Base-by-base conservation (phyloP, 2,329 filamentous ascomycete genomes). In the Diaporthe longicolla region DNA sequence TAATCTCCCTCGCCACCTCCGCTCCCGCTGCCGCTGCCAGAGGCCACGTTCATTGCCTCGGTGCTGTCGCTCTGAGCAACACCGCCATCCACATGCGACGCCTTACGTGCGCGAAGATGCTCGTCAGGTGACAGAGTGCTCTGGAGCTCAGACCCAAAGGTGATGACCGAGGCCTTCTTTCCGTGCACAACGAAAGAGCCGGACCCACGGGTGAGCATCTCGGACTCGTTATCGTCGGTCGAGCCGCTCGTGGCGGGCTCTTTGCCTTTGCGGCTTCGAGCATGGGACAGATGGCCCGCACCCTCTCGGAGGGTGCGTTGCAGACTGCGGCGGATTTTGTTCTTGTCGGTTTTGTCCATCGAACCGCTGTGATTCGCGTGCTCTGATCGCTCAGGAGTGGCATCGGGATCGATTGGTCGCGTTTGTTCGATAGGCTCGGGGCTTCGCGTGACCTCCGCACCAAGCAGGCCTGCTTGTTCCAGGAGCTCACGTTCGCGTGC, bases 111-210 rank as follows among this genome's bases (percentile, higher is more conserved):
- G 73, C 91, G 90, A 55, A 94, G 84, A 50, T 92, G 91, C 79
- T 95, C 93, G 75, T 96, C 94, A 0, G 91, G 88, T 0, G 92
- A 89, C 83, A 95, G 90, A 40, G 48, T 68, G 74, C 89, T 93
- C 79, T 96, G 93, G 85, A 98, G 92, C 78, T 98, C 96, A n/a
- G 92, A 92, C 11, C 95, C 95, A 81, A 99, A 97, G n/a, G 94
- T 97, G 78, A 99, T 94, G 72, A 99, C 94, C 0, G 95, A 98
- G 3, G 97, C 97, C 83, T 99, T 98, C 86, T 98, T 99, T 75
- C 97, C 96, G 80, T 99, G 97, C 5, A 99, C 92, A 5, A 97
- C 97, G 82, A 99, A 99, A 79, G 94, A 97, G 7, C 95, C 95
- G 17, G 94, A 91, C 17, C 93, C 93, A 63, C 97, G 91, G 9